These are phyloP conservation scores for Arachnomyces sp. DNA, from an alignment of 2,329 filamentous ascomycete species.

Conservation along the genomic window DNA sequence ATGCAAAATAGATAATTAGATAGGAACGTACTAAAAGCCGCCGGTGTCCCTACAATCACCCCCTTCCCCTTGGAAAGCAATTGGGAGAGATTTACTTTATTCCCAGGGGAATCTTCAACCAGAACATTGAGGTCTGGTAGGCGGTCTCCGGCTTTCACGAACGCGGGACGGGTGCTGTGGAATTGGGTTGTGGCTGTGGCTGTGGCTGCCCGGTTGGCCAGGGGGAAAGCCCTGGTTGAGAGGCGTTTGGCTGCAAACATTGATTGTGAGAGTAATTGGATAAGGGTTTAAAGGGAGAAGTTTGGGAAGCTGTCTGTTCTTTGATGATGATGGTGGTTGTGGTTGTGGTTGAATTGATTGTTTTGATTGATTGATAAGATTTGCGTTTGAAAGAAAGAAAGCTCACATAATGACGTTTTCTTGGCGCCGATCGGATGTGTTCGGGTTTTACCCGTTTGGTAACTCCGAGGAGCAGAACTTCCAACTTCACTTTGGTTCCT, in stretches of 20 bases:
- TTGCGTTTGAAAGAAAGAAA: too few species aligned
- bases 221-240: slow-evolving; percentile 18
- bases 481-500: too few species aligned
- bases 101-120: slow-evolving; percentile 77
- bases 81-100: slow-evolving; percentile 77
- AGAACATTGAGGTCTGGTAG: slow-evolving; percentile 71
- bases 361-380: too few species aligned
- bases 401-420: too few species aligned
- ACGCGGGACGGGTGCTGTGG: slow-evolving; percentile 32
- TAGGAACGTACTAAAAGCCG: slow-evolving; percentile 56
- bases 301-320: not conserved
- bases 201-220: slow-evolving; percentile 21
- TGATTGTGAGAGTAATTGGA: slow-evolving; percentile 3
- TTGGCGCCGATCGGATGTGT: too few species aligned
- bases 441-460: too few species aligned
- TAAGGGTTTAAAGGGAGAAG: too few species aligned
- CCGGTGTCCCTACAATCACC: slow-evolving; percentile 76
- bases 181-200: slow-evolving; percentile 22
- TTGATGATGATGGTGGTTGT: not conserved
- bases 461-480: too few species aligned
- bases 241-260: slow-evolving; percentile 34
- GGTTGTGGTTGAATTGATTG: too few species aligned
- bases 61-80: slow-evolving; percentile 66
- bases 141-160: slow-evolving; percentile 68
- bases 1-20: slow-evolving; percentile 3